Evolutionary conservation across 177 flowering plant genomes (phyloP), one percentile per base, ranked within the genome.

Genomic region (Vitis hybrid): DNA sequence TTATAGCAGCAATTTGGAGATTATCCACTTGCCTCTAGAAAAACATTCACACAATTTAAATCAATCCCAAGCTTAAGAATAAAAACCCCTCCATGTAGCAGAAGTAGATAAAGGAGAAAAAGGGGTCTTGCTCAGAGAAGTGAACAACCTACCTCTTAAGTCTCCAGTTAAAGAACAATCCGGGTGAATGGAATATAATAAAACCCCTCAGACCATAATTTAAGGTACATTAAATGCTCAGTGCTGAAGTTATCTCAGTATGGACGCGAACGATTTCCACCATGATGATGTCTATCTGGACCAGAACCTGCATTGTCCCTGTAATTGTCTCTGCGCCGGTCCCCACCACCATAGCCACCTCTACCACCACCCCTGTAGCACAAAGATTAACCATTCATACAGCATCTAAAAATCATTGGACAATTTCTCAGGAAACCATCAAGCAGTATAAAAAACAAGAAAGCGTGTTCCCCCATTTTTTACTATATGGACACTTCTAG

Each of bases 11-110:
- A 89, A 81, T 86, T 90, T 80, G 91, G 87, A 88, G 89, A 79
- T 77, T 72, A 88, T 88, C 97, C 94, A 81, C 87, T 86, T 87
- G 92, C 90, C 90, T 92, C 94, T 91, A 90, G 67, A 87, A 94
- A 87, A 88, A 91, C 82, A 91, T 88, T 77, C 83, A 90, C 84
- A 88, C 76, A 70, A 68, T 73, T 77, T 78, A 85, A 86, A 27
- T 88, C 81, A 92, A 89, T 82, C 87, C 78, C 69, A 77, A 69
- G 72, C 79, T 76, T 65, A 70, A 48, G 35, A 61, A 68, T 14
- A 62, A 69, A 77, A 76, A 59, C 61, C 81, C 78, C 79, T 70
- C 80, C 81, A 77, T 65, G 74, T 75, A 66, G 71, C 68, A 66
- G 68, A 59, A 61, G 64, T n/a, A 62, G 57, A 61, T 49, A 69